Conservation (phyloP, 768 basidiomycete species). For the Sporobolomyces phaffii region DNA sequence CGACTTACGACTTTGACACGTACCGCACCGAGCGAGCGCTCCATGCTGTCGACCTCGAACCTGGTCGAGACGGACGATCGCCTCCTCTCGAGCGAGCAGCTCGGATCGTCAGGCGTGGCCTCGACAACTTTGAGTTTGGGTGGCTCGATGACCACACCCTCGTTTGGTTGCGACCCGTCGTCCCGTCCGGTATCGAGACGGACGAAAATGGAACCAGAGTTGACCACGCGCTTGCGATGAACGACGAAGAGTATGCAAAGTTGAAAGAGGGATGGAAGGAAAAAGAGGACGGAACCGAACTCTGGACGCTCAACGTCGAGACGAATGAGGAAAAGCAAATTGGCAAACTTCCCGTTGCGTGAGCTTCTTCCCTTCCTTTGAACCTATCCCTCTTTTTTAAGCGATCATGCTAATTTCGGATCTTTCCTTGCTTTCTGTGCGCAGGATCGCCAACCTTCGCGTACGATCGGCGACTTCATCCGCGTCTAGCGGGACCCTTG, state of each 20-base stretch:
- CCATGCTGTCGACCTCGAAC: slow-evolving; percentile 11
- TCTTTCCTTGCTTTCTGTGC: no score
- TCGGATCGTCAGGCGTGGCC: slow-evolving; percentile 4
- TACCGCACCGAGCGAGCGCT: slow-evolving; percentile 7
- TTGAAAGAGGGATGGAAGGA: neutral
- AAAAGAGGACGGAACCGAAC: slow-evolving; percentile 26
- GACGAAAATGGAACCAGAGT: neutral
- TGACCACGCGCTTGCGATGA: slow-evolving; percentile 16
- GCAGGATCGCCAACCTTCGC: slow-evolving; percentile 17
- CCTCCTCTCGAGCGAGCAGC: neutral
- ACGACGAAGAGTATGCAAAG: slow-evolving; percentile 19
- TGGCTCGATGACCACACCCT: slow-evolving; percentile 39
- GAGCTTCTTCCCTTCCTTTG: slow-evolving; percentile 2
- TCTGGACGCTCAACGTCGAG: slow-evolving; percentile 37
- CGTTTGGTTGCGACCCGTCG: slow-evolving; percentile 28
- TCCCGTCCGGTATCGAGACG: neutral
- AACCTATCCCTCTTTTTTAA: no score
- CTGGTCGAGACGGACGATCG: no score
- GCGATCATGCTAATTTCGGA: no score
- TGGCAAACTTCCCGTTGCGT: slow-evolving; percentile 37
- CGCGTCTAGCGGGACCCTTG: slow-evolving; percentile 56
- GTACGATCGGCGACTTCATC: slow-evolving; percentile 49
- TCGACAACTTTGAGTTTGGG: slow-evolving; percentile 20
- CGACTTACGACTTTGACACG: slow-evolving; percentile 13
- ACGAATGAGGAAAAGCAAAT: slow-evolving; percentile 30